Conservation (phyloP, 768 basidiomycete genomes). For the Agrocybe praecox region DNA sequence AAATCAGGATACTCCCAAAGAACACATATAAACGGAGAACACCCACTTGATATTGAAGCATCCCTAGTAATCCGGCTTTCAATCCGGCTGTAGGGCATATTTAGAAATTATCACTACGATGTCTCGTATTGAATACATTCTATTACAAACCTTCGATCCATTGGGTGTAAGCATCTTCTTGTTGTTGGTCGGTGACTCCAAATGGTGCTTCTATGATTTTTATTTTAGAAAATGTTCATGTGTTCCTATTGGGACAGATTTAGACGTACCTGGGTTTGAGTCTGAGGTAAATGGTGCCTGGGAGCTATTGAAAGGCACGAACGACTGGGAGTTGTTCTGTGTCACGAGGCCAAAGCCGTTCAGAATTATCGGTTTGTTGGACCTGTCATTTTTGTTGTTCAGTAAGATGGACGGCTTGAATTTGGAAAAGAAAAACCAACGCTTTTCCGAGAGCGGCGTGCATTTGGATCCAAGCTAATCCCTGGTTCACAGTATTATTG, state of each 20-base stretch:
- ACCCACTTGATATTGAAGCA: slow-evolving; percentile 51
- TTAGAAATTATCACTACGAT: slow-evolving; percentile 6
- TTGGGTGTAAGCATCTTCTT: slow-evolving; percentile 51
- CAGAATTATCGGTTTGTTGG: slow-evolving; percentile 55
- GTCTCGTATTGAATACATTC: not conserved
- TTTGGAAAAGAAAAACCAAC: slow-evolving; percentile 35
- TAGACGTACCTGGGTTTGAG: slow-evolving; percentile 6
- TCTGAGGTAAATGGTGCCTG: slow-evolving; percentile 42
- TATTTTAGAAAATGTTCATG: not conserved
- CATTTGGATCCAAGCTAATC: slow-evolving; percentile 54
- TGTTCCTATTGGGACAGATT: not conserved
- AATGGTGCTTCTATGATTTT: slow-evolving; percentile 31
- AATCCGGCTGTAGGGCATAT: slow-evolving; percentile 36
- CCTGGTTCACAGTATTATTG: slow-evolving; percentile 53
- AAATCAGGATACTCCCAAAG: slow-evolving; percentile 3
- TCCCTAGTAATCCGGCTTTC: slow-evolving; percentile 40
- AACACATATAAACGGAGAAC: not conserved
- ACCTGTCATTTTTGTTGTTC: slow-evolving; percentile 31
- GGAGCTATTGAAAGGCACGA: slow-evolving; percentile 64
- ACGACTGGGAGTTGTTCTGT: slow-evolving; percentile 49
- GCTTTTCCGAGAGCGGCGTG: slow-evolving; percentile 45
- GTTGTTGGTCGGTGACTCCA: slow-evolving; percentile 56
- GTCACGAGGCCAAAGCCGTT: slow-evolving; percentile 68
- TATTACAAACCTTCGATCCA: slow-evolving; percentile 49
- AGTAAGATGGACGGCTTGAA: not conserved